A percentile compares a stretch with the other conserved stretches of the same genome.
These are phyloP conservation scores for Termitomyces bulborhizus DNA, from an alignment of 768 basidiomycete species.

Conservation along the genomic window DNA sequence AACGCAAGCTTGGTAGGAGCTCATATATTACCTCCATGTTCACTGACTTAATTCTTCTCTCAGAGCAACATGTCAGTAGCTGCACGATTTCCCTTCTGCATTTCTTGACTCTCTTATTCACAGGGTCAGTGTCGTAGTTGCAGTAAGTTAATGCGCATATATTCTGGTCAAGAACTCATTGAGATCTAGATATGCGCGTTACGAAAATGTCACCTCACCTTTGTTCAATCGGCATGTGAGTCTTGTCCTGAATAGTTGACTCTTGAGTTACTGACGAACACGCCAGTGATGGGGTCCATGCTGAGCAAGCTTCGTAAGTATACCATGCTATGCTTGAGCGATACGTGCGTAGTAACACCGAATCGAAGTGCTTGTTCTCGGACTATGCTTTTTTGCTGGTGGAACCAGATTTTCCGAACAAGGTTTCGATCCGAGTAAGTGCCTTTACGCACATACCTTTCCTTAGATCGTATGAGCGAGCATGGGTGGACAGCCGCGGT, in stretches of 20 bases:
- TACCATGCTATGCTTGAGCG: neutral
- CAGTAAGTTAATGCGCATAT: slow-evolving; percentile 39
- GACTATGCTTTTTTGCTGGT: slow-evolving; percentile 82
- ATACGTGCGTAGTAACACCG: slow-evolving; percentile 3
- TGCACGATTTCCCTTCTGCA: neutral
- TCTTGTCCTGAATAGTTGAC: neutral
- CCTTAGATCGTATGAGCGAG: neutral
- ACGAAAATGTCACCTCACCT: slow-evolving; percentile 70
- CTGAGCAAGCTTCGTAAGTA: slow-evolving; percentile 64
- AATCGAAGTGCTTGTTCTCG: slow-evolving; percentile 67
- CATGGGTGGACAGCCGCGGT: slow-evolving; percentile 45
- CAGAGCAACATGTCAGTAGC: slow-evolving; percentile 63
- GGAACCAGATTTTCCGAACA: slow-evolving; percentile 74
- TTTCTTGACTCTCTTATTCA: neutral
- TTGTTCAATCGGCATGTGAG: slow-evolving; percentile 79
- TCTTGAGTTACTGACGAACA: neutral
- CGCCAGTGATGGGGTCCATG: slow-evolving; percentile 73
- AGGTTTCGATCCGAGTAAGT: slow-evolving; percentile 64
- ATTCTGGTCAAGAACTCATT: neutral
- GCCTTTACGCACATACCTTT: neutral
- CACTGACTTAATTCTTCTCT: neutral
- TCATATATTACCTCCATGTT: neutral
- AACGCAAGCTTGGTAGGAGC: slow-evolving; percentile 73
- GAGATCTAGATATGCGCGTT: slow-evolving; percentile 64
- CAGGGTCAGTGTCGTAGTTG: slow-evolving; percentile 64